Evolutionary conservation across 169 alveolate species (phyloP), one percentile per base, ranked within the genome.

Genomic region (Eimeria praecox): DNA sequence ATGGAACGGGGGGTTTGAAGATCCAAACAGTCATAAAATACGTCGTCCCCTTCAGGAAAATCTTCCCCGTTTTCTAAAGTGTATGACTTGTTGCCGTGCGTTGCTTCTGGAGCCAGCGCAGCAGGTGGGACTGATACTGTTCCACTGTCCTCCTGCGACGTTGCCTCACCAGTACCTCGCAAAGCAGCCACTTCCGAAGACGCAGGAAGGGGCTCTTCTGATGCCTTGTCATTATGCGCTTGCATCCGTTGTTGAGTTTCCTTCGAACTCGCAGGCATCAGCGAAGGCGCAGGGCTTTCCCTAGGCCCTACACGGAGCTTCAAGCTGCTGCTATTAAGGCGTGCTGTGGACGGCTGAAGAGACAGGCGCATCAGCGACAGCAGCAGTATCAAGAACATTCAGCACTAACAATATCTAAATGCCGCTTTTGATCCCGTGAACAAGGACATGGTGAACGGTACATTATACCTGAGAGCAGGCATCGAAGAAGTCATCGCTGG

Each of bases 331-430:
- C 78, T 69, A 20, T 33, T 14, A 27, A 87, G 46, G 83, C 93
- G 93, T 44, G 93, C 93, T 27, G 93, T 87, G 40, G 64, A 80
- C 30, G 93, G 93, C 93, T 87, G 93, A 56, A 42, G 52, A n/a
- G 2, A 44, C 22, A 46, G 33, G 22, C 4, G 40, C 5, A 87
- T 40, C 38, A 40, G 82, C 56, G 14, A n/a, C 86, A 75, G 35
- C 56, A 75, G 88, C 88, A 78, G 66, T 38, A 42, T 8, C 20
- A 12, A 78, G 6, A 42, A 49, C 42, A 24, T n/a, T 27, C 46
- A 30, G 66, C 59, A 78, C 88, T 14, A 78, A 24, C 33, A 77
- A 16, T 42, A 30, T 46, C 88, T n/a, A 12, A 42, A 27, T 27
- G 27, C 62, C 59, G n/a, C 30, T 0, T 3, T 44, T 16, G 62